Evolutionary conservation across 2,329 filamentous ascomycete species (phyloP).

Genomic region (Sarocladium strictum): DNA sequence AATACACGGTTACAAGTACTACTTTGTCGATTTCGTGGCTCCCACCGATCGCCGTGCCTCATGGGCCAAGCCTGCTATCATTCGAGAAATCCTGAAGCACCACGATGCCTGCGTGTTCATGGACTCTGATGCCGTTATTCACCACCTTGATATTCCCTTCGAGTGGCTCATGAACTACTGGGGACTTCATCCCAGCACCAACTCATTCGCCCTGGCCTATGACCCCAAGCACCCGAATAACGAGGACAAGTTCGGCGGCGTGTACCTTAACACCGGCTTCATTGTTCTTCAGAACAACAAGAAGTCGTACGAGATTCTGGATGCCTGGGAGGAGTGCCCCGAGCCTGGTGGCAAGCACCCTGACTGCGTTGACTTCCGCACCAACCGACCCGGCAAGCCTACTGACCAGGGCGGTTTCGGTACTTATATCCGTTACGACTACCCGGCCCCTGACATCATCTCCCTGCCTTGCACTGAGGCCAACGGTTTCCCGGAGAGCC

Average conservation of each 20-base stretch:
- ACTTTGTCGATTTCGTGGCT: conserved; percentile 33
- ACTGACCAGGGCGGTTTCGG: conserved; percentile 40
- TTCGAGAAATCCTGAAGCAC: conserved; percentile 35
- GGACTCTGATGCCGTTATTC: conserved; percentile 39
- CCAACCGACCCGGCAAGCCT: conserved; percentile 28
- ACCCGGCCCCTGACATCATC: conserved; percentile 29
- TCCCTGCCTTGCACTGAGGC: conserved; percentile 35
- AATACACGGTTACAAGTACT: conserved; percentile 42
- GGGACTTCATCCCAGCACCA: conserved; percentile 30
- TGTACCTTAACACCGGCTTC: conserved; percentile 47
- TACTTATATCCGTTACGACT: conserved; percentile 36
- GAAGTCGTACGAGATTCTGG: conserved; percentile 40
- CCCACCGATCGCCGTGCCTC: conserved; percentile 36
- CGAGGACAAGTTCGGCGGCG: conserved; percentile 31
- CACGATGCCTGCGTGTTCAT: conserved; percentile 38
- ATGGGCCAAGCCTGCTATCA: conserved; percentile 39
- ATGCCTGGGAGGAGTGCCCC: conserved; percentile 40
- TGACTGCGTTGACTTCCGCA: conserved; percentile 32
- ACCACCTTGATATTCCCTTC: conserved; percentile 35
- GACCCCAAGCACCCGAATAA: conserved; percentile 33
- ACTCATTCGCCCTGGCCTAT: conserved; percentile 35
- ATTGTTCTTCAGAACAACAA: conserved; percentile 46
- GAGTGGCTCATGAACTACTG: conserved; percentile 44
- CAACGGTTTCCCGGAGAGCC: conserved; percentile 35
- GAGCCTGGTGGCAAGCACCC: conserved; percentile 31